Evolutionary conservation across 805 yeast genomes (phyloP).

Genomic region (Starmerella geochares): DNA sequence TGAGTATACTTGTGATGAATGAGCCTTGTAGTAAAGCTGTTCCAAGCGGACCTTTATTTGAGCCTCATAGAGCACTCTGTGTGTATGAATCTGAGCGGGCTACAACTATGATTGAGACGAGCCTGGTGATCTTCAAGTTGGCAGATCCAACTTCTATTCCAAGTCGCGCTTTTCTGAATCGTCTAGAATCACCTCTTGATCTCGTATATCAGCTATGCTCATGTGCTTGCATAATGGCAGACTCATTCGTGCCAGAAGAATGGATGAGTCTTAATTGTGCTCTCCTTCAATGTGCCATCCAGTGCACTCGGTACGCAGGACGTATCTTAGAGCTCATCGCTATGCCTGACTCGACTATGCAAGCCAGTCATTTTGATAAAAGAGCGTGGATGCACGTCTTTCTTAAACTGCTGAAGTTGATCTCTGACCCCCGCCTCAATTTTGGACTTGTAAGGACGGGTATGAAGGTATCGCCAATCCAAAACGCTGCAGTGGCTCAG

Average conservation of each 20-base stretch:
- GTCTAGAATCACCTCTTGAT: not conserved
- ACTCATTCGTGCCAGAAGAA: not conserved
- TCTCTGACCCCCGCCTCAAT: not conserved
- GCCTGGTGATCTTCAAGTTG: not conserved
- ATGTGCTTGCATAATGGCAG: not conserved
- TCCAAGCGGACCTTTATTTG: not conserved
- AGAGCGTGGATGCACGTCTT: not conserved
- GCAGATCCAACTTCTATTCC: not conserved
- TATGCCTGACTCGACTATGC: not conserved
- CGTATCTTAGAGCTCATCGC: not conserved
- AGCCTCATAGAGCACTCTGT: not conserved
- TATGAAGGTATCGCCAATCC: not conserved
- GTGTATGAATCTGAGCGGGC: not conserved
- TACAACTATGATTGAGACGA: not conserved
- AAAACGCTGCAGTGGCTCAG: not conserved
- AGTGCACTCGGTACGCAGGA: not conserved
- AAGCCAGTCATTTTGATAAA: not conserved
- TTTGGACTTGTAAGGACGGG: not conserved
- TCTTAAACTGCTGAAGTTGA: not conserved
- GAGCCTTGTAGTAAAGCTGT: not conserved
- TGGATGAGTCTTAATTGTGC: slow-evolving; percentile 1
- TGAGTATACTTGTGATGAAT: not conserved
- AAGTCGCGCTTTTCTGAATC: not conserved
- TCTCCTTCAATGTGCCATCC: not conserved
- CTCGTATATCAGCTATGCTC: not conserved